A percentile compares a stretch with the other conserved stretches of the same genome.
Evolutionary conservation across 2,329 filamentous ascomycete genomes (phyloP).

Genomic region (Botrytis hyacinthi): DNA sequence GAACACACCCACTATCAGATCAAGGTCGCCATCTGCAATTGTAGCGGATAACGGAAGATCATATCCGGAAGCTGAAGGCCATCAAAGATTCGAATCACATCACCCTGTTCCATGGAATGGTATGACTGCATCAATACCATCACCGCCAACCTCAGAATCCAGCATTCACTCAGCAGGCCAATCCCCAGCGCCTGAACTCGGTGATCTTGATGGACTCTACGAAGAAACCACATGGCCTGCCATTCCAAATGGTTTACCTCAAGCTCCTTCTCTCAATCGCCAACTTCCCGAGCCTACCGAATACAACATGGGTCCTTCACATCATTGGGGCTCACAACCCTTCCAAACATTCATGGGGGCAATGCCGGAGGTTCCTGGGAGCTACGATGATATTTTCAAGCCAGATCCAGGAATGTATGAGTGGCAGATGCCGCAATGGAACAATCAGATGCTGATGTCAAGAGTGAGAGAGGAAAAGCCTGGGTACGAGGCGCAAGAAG

Average conservation of each 20-base stretch:
- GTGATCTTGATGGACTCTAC: slow-evolving; percentile 36
- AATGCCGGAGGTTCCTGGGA: slow-evolving; percentile 31
- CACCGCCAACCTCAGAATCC: slow-evolving; percentile 32
- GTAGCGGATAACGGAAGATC: slow-evolving; percentile 27
- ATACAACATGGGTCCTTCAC: slow-evolving; percentile 32
- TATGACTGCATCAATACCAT: slow-evolving; percentile 31
- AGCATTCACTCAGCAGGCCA: slow-evolving; percentile 20
- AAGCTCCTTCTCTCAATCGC: slow-evolving; percentile 21
- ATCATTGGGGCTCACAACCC: slow-evolving; percentile 33
- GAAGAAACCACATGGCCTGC: slow-evolving; percentile 34
- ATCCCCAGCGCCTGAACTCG: slow-evolving; percentile 24
- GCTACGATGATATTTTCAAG: slow-evolving; percentile 39
- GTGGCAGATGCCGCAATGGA: slow-evolving; percentile 36
- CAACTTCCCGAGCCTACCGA: slow-evolving; percentile 22
- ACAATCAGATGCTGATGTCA: slow-evolving; percentile 34
- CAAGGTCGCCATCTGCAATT: slow-evolving; percentile 31
- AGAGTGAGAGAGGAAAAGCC: slow-evolving; percentile 36
- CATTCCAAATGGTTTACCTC: slow-evolving; percentile 27
- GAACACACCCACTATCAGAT: slow-evolving; percentile 30
- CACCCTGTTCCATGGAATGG: slow-evolving; percentile 27
- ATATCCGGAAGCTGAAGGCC: slow-evolving; percentile 9
- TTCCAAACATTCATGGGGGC: slow-evolving; percentile 40
- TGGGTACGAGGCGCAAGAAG: slow-evolving; percentile 29
- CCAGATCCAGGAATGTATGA: slow-evolving; percentile 35
- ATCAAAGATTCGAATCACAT: slow-evolving; percentile 22